phyloP scores from a whole-genome alignment of 441 rosid genomes.

The Adansonia rubrostipa region DNA sequence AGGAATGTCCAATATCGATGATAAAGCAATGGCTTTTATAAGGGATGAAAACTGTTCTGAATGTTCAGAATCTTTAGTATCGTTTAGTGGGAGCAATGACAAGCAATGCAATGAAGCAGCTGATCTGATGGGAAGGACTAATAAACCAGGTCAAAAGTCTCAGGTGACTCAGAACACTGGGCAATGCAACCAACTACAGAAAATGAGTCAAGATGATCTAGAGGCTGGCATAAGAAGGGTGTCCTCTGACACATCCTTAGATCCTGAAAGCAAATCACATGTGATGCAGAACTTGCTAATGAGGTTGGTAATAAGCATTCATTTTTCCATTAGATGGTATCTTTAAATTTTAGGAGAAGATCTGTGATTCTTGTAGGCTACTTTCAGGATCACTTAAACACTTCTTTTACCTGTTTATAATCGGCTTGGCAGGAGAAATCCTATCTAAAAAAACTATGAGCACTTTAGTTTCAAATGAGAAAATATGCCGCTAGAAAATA shows the following conservation, averaged over 20 bases:
- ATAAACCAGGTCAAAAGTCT: constrained; percentile 34
- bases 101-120: constrained; percentile 38
- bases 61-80: constrained; percentile 30
- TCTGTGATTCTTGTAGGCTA: constrained; percentile 1
- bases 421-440: constrained; percentile 6
- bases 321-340: constrained; percentile 12
- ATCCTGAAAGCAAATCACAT: constrained; percentile 63
- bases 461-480: constrained; percentile 3
- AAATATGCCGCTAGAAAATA: constrained; percentile 13
- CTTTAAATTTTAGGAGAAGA: constrained; percentile 3
- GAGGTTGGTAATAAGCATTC: constrained; percentile 57
- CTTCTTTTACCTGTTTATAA: not conserved
- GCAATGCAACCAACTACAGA: constrained; percentile 42
- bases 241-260: constrained; percentile 73
- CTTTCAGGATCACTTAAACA: not conserved
- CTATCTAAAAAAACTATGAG: constrained; percentile 2
- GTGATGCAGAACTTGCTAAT: constrained; percentile 75
- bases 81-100: constrained; percentile 33
- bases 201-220: constrained; percentile 62
- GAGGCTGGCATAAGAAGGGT: constrained; percentile 68
- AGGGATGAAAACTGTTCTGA: constrained; percentile 39
- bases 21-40: constrained; percentile 30
- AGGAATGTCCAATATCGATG: constrained; percentile 34
- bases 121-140: constrained; percentile 23
- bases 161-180: constrained; percentile 36